A percentile compares a stretch with the other conserved stretches of the same genome.
These are phyloP conservation scores for Acer saccharum DNA, from an alignment of 345 rosid genomes.

Conservation along the genomic window DNA sequence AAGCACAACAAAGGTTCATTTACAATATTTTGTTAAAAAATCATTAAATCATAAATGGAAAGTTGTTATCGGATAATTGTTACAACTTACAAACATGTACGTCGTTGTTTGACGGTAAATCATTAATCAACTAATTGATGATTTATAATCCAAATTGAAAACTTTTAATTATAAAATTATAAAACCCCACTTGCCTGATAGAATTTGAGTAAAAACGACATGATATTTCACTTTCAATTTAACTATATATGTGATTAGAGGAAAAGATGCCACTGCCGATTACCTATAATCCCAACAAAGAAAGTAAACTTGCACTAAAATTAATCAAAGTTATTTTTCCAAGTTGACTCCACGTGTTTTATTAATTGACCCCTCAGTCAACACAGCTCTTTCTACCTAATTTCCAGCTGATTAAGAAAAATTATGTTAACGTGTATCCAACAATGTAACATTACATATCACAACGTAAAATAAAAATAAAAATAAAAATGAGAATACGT, in stretches of 20 bases:
- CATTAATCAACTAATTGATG: not conserved
- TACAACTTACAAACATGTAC: not conserved
- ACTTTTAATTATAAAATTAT: not conserved
- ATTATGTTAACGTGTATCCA: too few relatives aligned
- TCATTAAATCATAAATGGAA: not conserved
- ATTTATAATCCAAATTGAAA: not conserved
- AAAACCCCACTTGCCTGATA: slow-evolving; percentile 1
- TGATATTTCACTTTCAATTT: not conserved
- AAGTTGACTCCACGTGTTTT: slow-evolving; percentile 20
- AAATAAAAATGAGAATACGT: too few relatives aligned
- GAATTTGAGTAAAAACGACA: not conserved
- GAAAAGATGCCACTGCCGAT: slow-evolving; percentile 8
- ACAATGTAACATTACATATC: too few relatives aligned
- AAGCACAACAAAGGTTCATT: slow-evolving; percentile 11
- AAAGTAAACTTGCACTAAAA: not conserved
- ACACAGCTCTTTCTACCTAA: slow-evolving; percentile 14
- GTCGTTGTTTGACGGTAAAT: not conserved
- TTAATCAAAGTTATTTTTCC: not conserved
- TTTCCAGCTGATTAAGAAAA: not conserved
- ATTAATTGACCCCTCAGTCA: slow-evolving; percentile 22
- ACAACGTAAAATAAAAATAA: too few relatives aligned
- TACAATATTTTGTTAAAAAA: not conserved
- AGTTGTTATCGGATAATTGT: not conserved
- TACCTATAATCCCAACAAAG: slow-evolving; percentile 11
- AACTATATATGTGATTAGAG: not conserved